Evolutionary conservation across 257 asterid species (phyloP).

Genomic region (Prunella vulgaris): DNA sequence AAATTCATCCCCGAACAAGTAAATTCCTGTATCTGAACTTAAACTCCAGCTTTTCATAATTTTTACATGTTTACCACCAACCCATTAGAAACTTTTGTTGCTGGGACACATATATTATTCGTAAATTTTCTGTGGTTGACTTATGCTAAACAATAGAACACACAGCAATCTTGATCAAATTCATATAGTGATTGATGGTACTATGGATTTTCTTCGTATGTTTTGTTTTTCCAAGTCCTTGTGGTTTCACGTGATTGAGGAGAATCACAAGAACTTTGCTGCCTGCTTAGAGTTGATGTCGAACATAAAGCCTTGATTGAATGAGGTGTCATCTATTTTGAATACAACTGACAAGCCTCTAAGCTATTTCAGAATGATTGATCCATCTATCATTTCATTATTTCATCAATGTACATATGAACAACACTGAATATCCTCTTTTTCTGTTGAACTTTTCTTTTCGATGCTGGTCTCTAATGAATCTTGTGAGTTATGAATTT

Average conservation of each 20-base stretch:
- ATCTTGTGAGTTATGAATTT: slow-evolving; percentile 92
- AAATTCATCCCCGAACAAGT: neutral
- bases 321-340: neutral
- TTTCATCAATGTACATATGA: slow-evolving; percentile 1
- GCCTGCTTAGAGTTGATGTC: neutral
- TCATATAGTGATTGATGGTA: neutral
- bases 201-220: neutral
- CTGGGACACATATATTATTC: neutral
- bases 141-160: neutral
- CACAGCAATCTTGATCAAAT: neutral
- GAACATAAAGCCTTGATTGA: neutral
- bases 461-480: slow-evolving; percentile 91
- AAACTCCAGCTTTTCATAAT: neutral
- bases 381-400: neutral
- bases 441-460: slow-evolving; percentile 13
- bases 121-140: neutral
- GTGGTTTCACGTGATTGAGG: neutral
- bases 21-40: neutral
- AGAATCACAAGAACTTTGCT: neutral
- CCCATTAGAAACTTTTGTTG: neutral
- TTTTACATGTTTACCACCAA: neutral
- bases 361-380: neutral
- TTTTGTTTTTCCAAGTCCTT: neutral
- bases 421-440: neutral
- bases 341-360: too few species aligned